Percentiles rank a stretch among this genome's conserved stretches.
Conservation (phyloP, 306 rosid genomes). For the Cucumis sativus region Cucumber_9930_V3 NC_026661.2:19396501-19397000, state of each 20-base stretch:
- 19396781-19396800: conserved; percentile 32
- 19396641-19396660: not conserved
- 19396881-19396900: too few species aligned
- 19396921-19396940: not conserved
- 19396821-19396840: not conserved
- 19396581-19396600: too few species aligned
- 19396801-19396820: not conserved
- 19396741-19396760: not conserved
- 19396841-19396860: not conserved
- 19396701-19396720: too few species aligned
- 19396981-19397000: not conserved
- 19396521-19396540: too few species aligned
- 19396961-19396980: not conserved
- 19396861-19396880: not conserved
- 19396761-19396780: not conserved
- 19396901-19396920: not conserved
- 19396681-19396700: not conserved
- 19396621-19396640: too few species aligned
- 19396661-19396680: too few species aligned
- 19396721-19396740: too few species aligned
- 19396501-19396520: too few species aligned
- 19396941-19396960: not conserved
- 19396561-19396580: too few species aligned
- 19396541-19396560: too few species aligned
- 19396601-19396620: too few species aligned